Conservation (phyloP, 768 basidiomycete species). For the Lactarius hengduanensis region DNA sequence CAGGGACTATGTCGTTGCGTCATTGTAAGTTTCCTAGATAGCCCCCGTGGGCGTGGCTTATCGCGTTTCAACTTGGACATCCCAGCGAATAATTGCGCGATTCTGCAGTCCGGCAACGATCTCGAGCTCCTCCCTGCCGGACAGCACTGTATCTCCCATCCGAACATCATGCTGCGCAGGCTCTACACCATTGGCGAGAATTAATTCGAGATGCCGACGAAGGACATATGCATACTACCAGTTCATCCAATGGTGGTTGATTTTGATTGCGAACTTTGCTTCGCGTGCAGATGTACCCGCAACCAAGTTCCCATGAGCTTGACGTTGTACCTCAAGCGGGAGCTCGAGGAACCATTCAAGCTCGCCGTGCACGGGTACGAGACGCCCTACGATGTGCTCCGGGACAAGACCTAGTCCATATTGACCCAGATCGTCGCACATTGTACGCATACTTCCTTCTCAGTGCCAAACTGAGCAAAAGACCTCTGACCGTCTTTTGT, state of each 20-base stretch:
- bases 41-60: too few species aligned
- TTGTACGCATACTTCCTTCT: slow-evolving; percentile 48
- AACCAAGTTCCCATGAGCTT: slow-evolving; percentile 85
- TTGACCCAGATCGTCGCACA: slow-evolving; percentile 85
- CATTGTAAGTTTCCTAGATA: slow-evolving; percentile 51
- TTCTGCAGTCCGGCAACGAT: slow-evolving; percentile 78
- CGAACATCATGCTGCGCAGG: slow-evolving; percentile 77
- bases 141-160: slow-evolving; percentile 82
- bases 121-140: slow-evolving; percentile 76
- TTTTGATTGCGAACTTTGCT: background rate
- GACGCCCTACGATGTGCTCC: slow-evolving; percentile 75
- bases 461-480: background rate
- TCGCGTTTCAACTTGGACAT: slow-evolving; percentile 59
- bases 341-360: slow-evolving; percentile 53
- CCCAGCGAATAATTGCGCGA: slow-evolving; percentile 84
- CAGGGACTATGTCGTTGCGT: slow-evolving; percentile 66
- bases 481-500: background rate
- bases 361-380: slow-evolving; percentile 81
- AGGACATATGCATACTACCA: slow-evolving; percentile 62
- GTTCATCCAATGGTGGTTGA: background rate
- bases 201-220: slow-evolving; percentile 84
- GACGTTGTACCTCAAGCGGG: slow-evolving; percentile 82
- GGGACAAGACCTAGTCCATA: slow-evolving; percentile 84
- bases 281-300: slow-evolving; percentile 61
- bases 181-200: slow-evolving; percentile 81